These are phyloP conservation scores for Chrysopogon serrulatus DNA, from an alignment of 176 grass and related monocot genomes.

Conservation along the genomic window DNA sequence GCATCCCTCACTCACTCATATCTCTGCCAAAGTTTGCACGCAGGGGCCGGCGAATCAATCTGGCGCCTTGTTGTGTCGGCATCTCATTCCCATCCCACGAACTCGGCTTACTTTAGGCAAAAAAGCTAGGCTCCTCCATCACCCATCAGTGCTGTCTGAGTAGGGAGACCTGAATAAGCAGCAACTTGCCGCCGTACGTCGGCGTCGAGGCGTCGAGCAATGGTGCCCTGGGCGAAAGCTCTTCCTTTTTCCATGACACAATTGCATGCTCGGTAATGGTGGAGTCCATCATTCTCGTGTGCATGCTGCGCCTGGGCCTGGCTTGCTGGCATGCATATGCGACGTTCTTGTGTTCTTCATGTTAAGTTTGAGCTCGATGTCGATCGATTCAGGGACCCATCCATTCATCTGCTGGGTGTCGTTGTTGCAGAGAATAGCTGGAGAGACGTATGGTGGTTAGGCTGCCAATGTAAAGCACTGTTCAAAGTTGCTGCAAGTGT, in stretches of 20 bases:
- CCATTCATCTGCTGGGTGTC: neutral
- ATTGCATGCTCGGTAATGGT: neutral
- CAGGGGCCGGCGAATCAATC: neutral
- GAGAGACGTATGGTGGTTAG: neutral
- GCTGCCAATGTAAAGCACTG: neutral
- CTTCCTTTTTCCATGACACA: neutral
- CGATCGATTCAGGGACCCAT: neutral
- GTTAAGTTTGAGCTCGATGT: neutral
- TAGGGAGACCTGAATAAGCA: constrained; percentile 29
- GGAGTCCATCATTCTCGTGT: neutral
- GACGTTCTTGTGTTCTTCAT: neutral
- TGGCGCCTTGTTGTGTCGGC: constrained; percentile 5
- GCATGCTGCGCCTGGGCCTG: neutral
- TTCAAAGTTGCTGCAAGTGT: neutral
- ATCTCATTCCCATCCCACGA: constrained; percentile 28
- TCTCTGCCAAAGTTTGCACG: neutral
- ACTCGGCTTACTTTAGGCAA: constrained; percentile 13
- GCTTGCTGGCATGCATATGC: neutral
- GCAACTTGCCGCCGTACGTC: constrained; percentile 26
- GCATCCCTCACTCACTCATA: neutral
- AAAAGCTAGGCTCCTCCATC: constrained; percentile 1
- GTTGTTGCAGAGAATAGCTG: neutral
- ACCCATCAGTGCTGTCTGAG: constrained; percentile 37
- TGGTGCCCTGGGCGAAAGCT: neutral
- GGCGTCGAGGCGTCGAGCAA: neutral